Evolutionary conservation across 306 rosid species (phyloP).

Genomic region (Morella rubra): DNA sequence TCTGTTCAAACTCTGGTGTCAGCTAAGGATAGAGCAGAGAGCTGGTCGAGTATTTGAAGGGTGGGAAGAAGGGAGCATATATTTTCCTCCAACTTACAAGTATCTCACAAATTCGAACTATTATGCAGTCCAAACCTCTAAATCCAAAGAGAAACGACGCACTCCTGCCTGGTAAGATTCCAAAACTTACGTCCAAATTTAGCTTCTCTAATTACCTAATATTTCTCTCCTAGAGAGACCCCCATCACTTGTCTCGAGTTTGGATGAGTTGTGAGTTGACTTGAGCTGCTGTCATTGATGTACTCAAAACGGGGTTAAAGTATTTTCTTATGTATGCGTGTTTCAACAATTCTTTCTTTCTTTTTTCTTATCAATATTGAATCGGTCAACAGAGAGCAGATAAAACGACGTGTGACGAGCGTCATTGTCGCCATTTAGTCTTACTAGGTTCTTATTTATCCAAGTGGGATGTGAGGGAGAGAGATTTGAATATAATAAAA

Average conservation of each 20-base stretch:
- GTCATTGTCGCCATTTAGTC: neutral
- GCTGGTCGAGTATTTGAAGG: conserved; percentile 87
- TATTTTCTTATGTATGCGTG: neutral
- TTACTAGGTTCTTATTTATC: neutral
- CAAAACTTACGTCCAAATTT: neutral
- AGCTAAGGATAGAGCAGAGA: conserved; percentile 74
- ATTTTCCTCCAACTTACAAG: conserved; percentile 91
- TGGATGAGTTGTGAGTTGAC: neutral
- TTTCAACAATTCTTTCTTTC: neutral
- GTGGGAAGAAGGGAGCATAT: conserved; percentile 86
- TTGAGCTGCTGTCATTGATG: neutral
- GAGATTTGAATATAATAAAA: neutral
- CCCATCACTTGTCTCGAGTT: neutral
- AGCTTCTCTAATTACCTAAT: neutral
- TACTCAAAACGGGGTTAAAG: neutral
- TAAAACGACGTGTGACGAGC: conserved; percentile 4
- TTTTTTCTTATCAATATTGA: neutral
- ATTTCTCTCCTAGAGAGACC: neutral
- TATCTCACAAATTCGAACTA: conserved; percentile 73
- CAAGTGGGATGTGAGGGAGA: neutral
- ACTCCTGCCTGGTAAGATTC: conserved; percentile 90
- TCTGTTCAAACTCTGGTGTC: conserved; percentile 20
- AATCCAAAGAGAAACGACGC: conserved; percentile 67
- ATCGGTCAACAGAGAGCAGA: neutral
- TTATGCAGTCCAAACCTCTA: conserved; percentile 62